Base-by-base conservation (phyloP, 2,329 filamentous ascomycete species). In the Fusarium bulbicola region DNA sequence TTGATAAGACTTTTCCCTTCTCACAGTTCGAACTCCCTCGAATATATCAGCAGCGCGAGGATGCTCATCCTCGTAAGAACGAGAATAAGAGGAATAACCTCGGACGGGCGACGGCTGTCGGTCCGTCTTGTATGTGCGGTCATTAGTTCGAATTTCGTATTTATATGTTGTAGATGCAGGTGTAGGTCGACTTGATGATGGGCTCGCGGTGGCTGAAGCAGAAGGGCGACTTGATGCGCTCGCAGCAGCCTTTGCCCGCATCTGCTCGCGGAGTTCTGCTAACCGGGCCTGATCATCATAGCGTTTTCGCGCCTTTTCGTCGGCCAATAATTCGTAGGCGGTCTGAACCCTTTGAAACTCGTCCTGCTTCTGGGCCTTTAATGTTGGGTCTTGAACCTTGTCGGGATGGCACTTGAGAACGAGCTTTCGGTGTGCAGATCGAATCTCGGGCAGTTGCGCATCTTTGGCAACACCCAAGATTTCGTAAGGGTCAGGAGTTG, bases 321-420 rank as follows among this genome's bases (percentile, higher is more conserved):
- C 92, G 78, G 90, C 93, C 68, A 99, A 89, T 36, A 96, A 86
- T 82, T 98, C 96, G 83, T 97, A 99, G 57, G 96, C 95, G 77
- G 95, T 90, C 81, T 98, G 95, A 39, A 98, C 93, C 80, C 91
- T 91, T 82, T 98, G 95, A 79, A 98, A 99, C 82, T 97, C 92
- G 76, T 94, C 92, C 76, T 93, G 91, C 81, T 95, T 97, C 76
- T 90, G 85, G 66, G 90, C 90, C 83, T 96, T 97, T 77, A 93
- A 85, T 21, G 90, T 86, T 59, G 92, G 90, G 78, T 97, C 90
- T 74, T 94, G 92, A 71, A 97, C 90, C 84, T 97, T 97, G 86
- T 98, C 95, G 39, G 95, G 95, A 77, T 98, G 95, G 80, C 92
- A 95, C 81, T 93, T 94, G 76, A 97, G 89, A 40, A 94, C 93